Conservation (phyloP, 2,329 filamentous ascomycete species). For the Hymenoscyphus infarciens region DNA sequence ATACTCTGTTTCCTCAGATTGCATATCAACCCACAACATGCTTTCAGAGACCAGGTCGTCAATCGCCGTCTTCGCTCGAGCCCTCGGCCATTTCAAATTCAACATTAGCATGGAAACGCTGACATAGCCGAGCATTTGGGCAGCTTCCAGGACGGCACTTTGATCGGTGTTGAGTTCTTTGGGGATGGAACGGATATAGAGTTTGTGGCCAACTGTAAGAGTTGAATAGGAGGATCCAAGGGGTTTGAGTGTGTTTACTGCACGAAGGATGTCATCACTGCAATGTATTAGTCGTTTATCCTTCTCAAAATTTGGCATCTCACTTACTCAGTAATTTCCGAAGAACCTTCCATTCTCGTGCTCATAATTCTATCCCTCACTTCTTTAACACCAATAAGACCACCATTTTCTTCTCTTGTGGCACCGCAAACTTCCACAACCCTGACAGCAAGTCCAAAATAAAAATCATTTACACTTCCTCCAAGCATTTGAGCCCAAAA, state of each 20-base stretch:
- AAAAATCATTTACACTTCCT: slow-evolving; percentile 93
- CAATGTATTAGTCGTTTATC: slow-evolving; percentile 16
- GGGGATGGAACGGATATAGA: slow-evolving; percentile 88
- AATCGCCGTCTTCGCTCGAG: slow-evolving; percentile 81
- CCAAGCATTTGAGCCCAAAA: slow-evolving; percentile 94
- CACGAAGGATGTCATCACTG: slow-evolving; percentile 84
- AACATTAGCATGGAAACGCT: slow-evolving; percentile 83
- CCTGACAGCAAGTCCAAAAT: slow-evolving; percentile 94
- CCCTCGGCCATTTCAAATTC: slow-evolving; percentile 82
- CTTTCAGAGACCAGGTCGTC: slow-evolving; percentile 87
- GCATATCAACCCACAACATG: slow-evolving; percentile 90
- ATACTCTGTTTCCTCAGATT: slow-evolving; percentile 83
- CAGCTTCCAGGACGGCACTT: slow-evolving; percentile 84
- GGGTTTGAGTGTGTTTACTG: slow-evolving; percentile 81
- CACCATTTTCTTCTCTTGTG: slow-evolving; percentile 87
- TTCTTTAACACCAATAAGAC: slow-evolving; percentile 80
- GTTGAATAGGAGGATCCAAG: slow-evolving; percentile 86
- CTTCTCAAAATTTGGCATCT: not conserved
- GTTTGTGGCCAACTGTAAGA: slow-evolving; percentile 75
- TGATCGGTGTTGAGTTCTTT: slow-evolving; percentile 96
- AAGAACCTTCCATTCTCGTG: slow-evolving; percentile 69
- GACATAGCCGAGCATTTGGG: slow-evolving; percentile 85
- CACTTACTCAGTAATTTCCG: slow-evolving; percentile 71
- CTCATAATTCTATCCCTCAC: slow-evolving; percentile 71
- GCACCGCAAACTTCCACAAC: slow-evolving; percentile 89